phyloP scores from a whole-genome alignment of 2,329 filamentous ascomycete species.

The Colletotrichum gigasporum region DNA sequence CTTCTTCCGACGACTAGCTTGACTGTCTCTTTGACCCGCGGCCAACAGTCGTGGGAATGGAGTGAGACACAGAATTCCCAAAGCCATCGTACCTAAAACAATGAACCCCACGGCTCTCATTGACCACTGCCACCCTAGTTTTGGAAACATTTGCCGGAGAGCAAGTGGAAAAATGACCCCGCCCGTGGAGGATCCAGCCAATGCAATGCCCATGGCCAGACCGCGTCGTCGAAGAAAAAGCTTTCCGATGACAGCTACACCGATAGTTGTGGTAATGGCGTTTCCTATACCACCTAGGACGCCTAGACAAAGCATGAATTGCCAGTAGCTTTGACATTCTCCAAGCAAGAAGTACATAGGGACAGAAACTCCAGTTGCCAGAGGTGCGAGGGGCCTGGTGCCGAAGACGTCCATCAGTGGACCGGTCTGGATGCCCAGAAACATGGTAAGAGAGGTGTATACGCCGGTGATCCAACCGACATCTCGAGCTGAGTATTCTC shows the following conservation, averaged over 20 bases:
- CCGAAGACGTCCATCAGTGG: constrained; percentile 59
- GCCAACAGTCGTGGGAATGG: constrained; percentile 38
- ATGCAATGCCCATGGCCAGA: constrained; percentile 36
- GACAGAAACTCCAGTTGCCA: constrained; percentile 47
- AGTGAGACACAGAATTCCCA: constrained; percentile 44
- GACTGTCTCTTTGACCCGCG: constrained; percentile 16
- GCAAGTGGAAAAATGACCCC: constrained; percentile 44
- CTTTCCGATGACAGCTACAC: constrained; percentile 43
- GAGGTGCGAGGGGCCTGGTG: constrained; percentile 47
- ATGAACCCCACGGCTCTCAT: constrained; percentile 43
- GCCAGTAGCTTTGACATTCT: constrained; percentile 56
- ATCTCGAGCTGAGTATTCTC: constrained; percentile 49
- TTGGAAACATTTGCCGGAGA: constrained; percentile 38
- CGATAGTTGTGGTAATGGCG: constrained; percentile 47
- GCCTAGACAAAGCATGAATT: constrained; percentile 55
- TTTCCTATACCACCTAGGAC: constrained; percentile 52
- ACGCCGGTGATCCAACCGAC: constrained; percentile 60
- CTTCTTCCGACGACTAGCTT: constrained; percentile 1
- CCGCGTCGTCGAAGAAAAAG: constrained; percentile 36
- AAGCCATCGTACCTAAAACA: constrained; percentile 36
- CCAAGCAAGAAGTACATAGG: constrained; percentile 54
- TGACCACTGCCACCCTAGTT: constrained; percentile 44
- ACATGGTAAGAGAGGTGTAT: constrained; percentile 53
- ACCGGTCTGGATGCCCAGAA: constrained; percentile 57
- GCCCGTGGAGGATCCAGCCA: constrained; percentile 36